These are phyloP conservation scores for Trametes meyenii DNA, from an alignment of 768 basidiomycete genomes.

Conservation along the genomic window DNA sequence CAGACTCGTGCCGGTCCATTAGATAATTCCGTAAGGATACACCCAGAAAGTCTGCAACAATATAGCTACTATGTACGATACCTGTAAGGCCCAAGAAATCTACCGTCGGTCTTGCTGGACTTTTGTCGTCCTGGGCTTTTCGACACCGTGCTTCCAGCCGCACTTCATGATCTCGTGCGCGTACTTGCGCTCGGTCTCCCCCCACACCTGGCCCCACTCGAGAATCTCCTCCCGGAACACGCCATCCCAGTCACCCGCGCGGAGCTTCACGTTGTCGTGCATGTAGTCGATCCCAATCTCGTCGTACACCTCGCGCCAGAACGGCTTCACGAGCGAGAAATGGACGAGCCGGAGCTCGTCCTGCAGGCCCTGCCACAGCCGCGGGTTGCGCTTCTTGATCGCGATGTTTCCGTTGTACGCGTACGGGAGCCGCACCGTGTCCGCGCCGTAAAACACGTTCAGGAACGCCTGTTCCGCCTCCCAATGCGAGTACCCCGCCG, in stretches of 20 bases:
- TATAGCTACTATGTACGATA: no score
- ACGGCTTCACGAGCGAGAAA: slow-evolving; percentile 38
- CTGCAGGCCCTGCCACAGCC: slow-evolving; percentile 36
- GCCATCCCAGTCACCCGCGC: slow-evolving; percentile 24
- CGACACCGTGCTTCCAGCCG: slow-evolving; percentile 7
- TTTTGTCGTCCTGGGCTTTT: neutral
- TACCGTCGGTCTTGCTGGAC: no score
- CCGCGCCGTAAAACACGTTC: slow-evolving; percentile 40
- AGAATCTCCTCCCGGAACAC: slow-evolving; percentile 35
- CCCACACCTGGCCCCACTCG: slow-evolving; percentile 38
- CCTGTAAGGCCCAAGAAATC: no score
- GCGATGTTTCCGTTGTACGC: slow-evolving; percentile 44
- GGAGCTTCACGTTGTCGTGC: slow-evolving; percentile 22
- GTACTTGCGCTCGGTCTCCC: slow-evolving; percentile 28
- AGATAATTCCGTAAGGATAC: no score
- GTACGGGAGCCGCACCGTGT: slow-evolving; percentile 38
- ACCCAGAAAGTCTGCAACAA: no score
- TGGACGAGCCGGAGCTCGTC: slow-evolving; percentile 40
- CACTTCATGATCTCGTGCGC: slow-evolving; percentile 3
- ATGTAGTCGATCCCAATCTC: slow-evolving; percentile 28
- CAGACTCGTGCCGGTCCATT: no score
- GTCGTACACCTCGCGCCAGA: slow-evolving; percentile 8
- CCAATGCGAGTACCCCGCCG: slow-evolving; percentile 33
- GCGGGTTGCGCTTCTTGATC: slow-evolving; percentile 36
- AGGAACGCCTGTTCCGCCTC: slow-evolving; percentile 44